Base-by-base conservation (phyloP, 305 asterid species). In the Solanum hybrid region DNA sequence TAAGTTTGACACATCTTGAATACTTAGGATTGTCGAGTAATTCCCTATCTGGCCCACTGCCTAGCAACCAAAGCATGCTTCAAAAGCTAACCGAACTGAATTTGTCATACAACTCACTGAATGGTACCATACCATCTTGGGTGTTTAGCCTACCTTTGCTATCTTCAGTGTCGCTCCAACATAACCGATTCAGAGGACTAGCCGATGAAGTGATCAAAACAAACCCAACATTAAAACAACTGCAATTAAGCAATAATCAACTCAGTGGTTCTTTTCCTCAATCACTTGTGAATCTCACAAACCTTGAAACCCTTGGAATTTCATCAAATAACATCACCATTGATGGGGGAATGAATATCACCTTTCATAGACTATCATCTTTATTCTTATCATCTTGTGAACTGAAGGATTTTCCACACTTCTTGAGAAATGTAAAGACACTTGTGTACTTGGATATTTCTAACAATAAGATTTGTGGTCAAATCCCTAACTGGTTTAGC, bases 151-250 rank as follows among this genome's bases (percentile, higher is more conserved):
- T 24, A 1, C 31, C 31, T 69, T n/a, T 24, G 27, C 2, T 64
- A 8, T 4, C 1, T 66, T 2, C 1, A 0, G 1, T 66, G 31
- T 1, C 0, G 31, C 75, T 66, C 7, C 1, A 2, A 4, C 0
- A 64, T 2, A 64, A 64, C 9, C 12, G 0, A 3, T 64, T 72
- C 0, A 13, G 36, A 0, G 24, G 80, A 13, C 11, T 3, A 13
- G 5, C 5, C 8, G 11, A 13, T 3, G 72, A 64, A 37, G 42
- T 37, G 12, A 0, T 64, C 27, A 64, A 64, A 64, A 64, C 6
- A 1, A 64, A 22, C 6, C 6, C 27, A 64, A 0, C 27, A 64
- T 20, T 64, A 8, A 0, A 0, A 22, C 0, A 6, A 0, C 10
- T 56, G 10, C 0, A 6, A 1, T 56, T 56, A 16, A 56, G 2